Evolutionary conservation across 2,329 filamentous ascomycete genomes (phyloP), one percentile per base, ranked within the genome.

Genomic region (Pseudogymnoascus sp.): DNA sequence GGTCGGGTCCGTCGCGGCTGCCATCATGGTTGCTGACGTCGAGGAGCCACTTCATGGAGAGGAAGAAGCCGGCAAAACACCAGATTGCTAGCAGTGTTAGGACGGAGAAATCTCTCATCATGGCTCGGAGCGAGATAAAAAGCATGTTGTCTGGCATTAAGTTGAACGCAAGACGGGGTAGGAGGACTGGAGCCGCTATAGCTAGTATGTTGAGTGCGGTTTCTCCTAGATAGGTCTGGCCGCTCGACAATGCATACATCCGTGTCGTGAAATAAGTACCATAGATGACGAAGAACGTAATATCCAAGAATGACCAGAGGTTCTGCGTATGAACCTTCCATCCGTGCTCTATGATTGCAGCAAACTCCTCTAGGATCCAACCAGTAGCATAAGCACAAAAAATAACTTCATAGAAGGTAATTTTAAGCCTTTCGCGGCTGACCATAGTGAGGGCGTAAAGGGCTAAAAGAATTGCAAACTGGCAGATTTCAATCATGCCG

Each of bases 281-380:
- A 72, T 90, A 95, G 34, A 95, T 87, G 43, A 80, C 69, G n/a
- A 86, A 83, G 70, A 93, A 96, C 3, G 85, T 85, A 56, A 93
- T 86, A 72, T 95, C 91, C 14, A 96, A 82, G 70, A 96, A 95
- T 0, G 90, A 91, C 91, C 91, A 96, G 3, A 96, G 77, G 69
- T 95, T 93, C 73, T 96, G 90, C 0, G 90, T 92, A 71, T 95
- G 93, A 1, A 95, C 90, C 64, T 85, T 84, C 89, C 89, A 86
- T 60, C 83, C 85, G 71, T 95, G 90, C 67, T 90, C 90, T 14
- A 91, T 74, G 28, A 92, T 87, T 0, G 89, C 90, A 1, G 88
- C 87, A 69, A 91, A 84, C 70, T 91, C 88, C 71, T 93, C 89
- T 34, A 93, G 76, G 2, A 85, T 85, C 90, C 91, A 95, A 16